A percentile compares a stretch with the other conserved stretches of the same genome.
Evolutionary conservation across 495 filamentous ascomycete genomes (phyloP).

Genomic region (Cercophora newfieldiana): DNA sequence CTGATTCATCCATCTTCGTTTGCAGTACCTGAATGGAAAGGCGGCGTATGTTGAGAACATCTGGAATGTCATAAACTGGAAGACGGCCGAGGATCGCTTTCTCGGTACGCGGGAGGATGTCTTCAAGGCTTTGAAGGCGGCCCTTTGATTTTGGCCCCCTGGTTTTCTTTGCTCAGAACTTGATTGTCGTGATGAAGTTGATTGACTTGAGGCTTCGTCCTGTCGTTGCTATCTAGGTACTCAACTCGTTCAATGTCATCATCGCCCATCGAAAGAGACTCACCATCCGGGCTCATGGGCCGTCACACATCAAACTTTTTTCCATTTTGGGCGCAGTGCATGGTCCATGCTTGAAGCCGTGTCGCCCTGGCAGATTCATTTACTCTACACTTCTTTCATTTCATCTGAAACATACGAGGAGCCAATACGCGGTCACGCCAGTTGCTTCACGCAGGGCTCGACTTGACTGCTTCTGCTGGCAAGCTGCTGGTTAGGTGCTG

Average conservation of each 20-base stretch:
- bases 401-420: slow-evolving; percentile 8
- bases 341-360: slow-evolving; percentile 6
- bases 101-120: slow-evolving; percentile 36
- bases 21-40: slow-evolving; percentile 89
- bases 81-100: slow-evolving; percentile 85
- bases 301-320: background rate
- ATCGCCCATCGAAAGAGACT: background rate
- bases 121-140: slow-evolving; percentile 37
- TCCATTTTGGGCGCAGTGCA: slow-evolving; percentile 1
- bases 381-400: slow-evolving; percentile 13
- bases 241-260: background rate
- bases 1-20: slow-evolving; percentile 10
- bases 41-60: slow-evolving; percentile 94
- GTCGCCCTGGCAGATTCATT: slow-evolving; percentile 3
- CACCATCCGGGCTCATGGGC: background rate
- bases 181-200: background rate
- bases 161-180: background rate
- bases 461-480: background rate
- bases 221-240: background rate
- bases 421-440: slow-evolving; percentile 2
- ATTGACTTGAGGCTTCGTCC: background rate
- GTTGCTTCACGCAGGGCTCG: background rate
- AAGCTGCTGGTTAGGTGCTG: background rate
- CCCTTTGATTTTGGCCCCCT: background rate
- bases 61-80: slow-evolving; percentile 99